Evolutionary conservation across 2,329 filamentous ascomycete genomes (phyloP).

Genomic region (Botrytis cinerea): DNA sequence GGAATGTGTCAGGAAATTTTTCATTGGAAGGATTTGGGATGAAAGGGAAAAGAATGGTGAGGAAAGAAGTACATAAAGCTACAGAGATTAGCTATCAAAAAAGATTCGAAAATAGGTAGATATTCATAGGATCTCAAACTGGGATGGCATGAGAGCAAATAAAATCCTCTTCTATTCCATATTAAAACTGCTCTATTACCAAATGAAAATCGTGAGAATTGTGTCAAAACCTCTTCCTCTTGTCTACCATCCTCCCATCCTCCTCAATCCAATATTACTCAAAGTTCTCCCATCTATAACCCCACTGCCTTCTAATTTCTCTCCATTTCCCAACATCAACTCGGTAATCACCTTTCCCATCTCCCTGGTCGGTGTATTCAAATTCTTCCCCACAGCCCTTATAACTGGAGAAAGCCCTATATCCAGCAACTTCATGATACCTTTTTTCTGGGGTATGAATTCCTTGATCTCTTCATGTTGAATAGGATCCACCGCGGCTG

Average conservation of each 20-base stretch:
- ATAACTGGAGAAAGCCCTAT: conserved; percentile 33
- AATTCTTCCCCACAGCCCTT: conserved; percentile 38
- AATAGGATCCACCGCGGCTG: conserved; percentile 58
- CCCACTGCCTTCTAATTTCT: conserved; percentile 43
- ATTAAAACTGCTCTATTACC: neutral
- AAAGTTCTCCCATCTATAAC: conserved; percentile 42
- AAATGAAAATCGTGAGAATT: neutral
- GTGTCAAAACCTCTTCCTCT: neutral
- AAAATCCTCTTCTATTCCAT: neutral
- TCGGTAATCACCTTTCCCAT: conserved; percentile 51
- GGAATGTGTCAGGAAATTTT: neutral
- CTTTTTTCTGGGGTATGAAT: conserved; percentile 39
- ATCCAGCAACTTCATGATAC: conserved; percentile 34
- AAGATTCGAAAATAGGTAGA: neutral
- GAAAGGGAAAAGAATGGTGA: neutral
- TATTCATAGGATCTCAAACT: neutral
- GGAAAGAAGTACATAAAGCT: neutral
- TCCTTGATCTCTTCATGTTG: conserved; percentile 46
- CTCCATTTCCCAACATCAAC: conserved; percentile 51
- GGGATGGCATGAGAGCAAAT: neutral
- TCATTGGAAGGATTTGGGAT: too few species aligned
- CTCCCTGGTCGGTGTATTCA: conserved; percentile 49
- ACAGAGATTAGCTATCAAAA: neutral
- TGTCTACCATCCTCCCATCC: conserved; percentile 40
- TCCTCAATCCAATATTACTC: conserved; percentile 46